Conservation (phyloP, 2,329 filamentous ascomycete genomes). For the Sclerotiophoma versabilis region DNA sequence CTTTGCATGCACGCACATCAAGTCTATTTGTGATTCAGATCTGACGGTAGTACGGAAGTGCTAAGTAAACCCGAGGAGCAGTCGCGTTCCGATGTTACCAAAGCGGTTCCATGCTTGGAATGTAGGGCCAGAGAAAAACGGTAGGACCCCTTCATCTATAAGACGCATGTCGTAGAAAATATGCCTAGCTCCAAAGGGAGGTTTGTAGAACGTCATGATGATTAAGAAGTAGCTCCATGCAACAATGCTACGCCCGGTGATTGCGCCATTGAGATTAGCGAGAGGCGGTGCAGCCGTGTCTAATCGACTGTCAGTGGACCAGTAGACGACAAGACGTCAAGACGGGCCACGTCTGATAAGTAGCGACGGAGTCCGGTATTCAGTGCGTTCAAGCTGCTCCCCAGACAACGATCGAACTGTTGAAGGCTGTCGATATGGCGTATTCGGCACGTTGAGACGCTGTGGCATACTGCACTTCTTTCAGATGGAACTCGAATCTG, state of each 20-base stretch:
- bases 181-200: constrained; percentile 62
- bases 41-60: no score
- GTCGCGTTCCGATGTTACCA: constrained; percentile 62
- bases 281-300: constrained; percentile 43
- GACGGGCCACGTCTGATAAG: constrained; percentile 51
- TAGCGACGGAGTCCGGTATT: constrained; percentile 51
- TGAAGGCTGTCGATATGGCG: constrained; percentile 19
- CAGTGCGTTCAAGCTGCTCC: constrained; percentile 25
- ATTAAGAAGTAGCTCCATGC: constrained; percentile 61
- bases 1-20: no score
- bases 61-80: no score
- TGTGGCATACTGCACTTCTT: constrained; percentile 9
- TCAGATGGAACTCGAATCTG: constrained; percentile 26
- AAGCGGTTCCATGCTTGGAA: constrained; percentile 65
- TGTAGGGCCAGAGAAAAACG: constrained; percentile 59
- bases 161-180: constrained; percentile 58
- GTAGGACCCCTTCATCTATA: constrained; percentile 53
- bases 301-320: constrained; percentile 56
- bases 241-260: constrained; percentile 53
- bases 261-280: constrained; percentile 39
- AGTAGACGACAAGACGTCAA: constrained; percentile 58
- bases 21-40: no score
- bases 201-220: constrained; percentile 61
- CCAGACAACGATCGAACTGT: constrained; percentile 27
- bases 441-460: constrained; percentile 17